Base-by-base conservation (phyloP, 225 moss, liverwort and hornwort species). In the Sphagnum tenellum region DNA sequence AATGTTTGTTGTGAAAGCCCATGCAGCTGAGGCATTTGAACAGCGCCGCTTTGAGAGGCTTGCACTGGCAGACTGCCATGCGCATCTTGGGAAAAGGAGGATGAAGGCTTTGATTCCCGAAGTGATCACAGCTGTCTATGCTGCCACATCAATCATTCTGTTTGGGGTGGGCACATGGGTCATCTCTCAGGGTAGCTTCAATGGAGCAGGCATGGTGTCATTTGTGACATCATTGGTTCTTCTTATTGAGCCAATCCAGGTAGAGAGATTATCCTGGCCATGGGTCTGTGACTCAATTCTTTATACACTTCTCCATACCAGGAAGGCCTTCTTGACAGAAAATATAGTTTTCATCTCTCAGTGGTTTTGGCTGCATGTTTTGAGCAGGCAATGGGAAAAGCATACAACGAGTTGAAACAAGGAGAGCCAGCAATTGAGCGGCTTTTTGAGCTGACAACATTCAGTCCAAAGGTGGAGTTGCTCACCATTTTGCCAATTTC, bases 21-120 rank as follows among this genome's bases (percentile, higher is more conserved):
- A 86, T 79, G 88, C 85, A 66, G 96, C 93, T 56, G 92, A 98
- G 73, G 67, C 59, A 9, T 89, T 90, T 57, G 96, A 98, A 79
- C 79, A 66, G 65, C 80, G 78, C 67, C 89, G 75, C 46, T 98
- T 98, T 71, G 77, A 93, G 70, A 82, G 64, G 29, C 86, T 98
- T 50, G 96, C 93, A 13, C 75, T 77, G 77, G 85, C 82, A 53
- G 96, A 93, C 73, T 85, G 89, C 77, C 67, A 83, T 69, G 87
- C 90, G 48, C 93, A 90, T 61, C 67, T 98, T 64, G 76, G 82
- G 4, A 98, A 98, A 76, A 98, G 84, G 78, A 85, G 75, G 73
- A 90, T 98, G 93, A 98, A 98, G 70, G 92, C 96, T 47, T 86
- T 90, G 14, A 93, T 92, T 54, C 96, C 96, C 48, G 92, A 98